Evolutionary conservation across 1,284 basidiomycete genomes (phyloP), one percentile per base, ranked within the genome.

Genomic region (Tetrapyrgos nigripes): DNA sequence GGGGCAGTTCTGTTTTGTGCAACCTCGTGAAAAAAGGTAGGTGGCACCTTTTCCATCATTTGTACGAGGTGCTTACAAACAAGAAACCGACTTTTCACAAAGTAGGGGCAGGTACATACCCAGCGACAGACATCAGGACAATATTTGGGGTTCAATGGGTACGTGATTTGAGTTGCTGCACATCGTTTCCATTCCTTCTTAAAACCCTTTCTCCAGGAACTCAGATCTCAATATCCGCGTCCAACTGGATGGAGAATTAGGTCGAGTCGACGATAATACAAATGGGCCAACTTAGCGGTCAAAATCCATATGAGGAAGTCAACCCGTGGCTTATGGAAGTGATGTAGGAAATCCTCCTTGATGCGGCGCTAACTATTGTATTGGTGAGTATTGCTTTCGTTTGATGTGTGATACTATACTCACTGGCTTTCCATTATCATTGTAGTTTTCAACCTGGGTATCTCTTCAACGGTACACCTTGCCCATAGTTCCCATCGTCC

Each of bases 31-130:
- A 74, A 76, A 62, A 75, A 76, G 4, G 55, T 55, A 1, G 72
- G 64, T 3, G 65, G 61, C 1, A 74, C 70, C 3, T 51, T 59
- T 14, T 68, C 51, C 3, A 72, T 55, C 2, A 40, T 14, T 46
- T 75, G 73, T 6, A 76, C 65, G 5, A 72, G 64, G 55, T 76
- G 74, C 52, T 76, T 76, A 64, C 74, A 76, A 40, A 75, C 29
- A 1, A 76, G 66, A 59, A 75, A 73, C 17, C 70, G 64, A 60
- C 68, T 69, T 55, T 47, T 66, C 2, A 49, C 57, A 40, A 75
- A 66, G 23, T 37, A 33, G 1, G 68, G 72, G 57, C 75, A 76
- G 47, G 68, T 71, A 53, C 75, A 76, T 2, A 70, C 59, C 71
- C 68, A 68, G 31, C 48, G 58, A 14, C 48, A 49, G 3, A 57